Base-by-base conservation (phyloP, 208 protist genomes). In the Leishmania lainsoni region DNA sequence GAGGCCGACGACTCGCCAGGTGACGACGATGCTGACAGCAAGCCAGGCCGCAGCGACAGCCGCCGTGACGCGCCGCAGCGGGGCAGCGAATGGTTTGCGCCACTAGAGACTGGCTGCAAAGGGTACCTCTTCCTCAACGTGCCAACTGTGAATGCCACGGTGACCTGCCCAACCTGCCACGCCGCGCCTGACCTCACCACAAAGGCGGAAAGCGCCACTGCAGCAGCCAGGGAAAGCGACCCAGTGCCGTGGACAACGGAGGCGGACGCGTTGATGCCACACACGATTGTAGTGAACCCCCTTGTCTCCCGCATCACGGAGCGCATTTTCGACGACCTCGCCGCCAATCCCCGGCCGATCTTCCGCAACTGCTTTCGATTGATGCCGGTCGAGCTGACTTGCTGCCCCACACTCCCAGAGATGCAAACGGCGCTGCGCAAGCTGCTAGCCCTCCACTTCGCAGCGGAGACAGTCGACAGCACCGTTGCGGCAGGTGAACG, bases 341-440 rank as follows among this genome's bases (percentile, higher is more conserved):
- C 79, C 39, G 81, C 78, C 32, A 90, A 91, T 66, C 87, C 87
- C 32, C 84, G 91, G 22, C 93, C 93, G 8, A 80, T 95, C 29
- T 90, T 96, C 65, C 87, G 90, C 42, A 76, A 94, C 74, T 95
- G 93, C 83, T 97, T 97, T 84, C 91, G 93, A 42, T 75, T 97
- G 3, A 88, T 89, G 68, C 93, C 93, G 3, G 92, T 87, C 51
- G 93, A 97, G 78, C 78, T 97, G 73, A 95, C 91, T 5, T 97
- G 93, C 86, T 97, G 93, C 74, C 93, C 93, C 54, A 97, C 92
- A 20, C 59, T 90, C 68, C 63, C 84, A 22, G 92, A 97, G 75
- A 97, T 97, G 90, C 87, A 91, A 54, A 58, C 76, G 71, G 91
- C 85, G 29, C 80, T 97, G 66, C 83, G 79, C 4, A 71, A 77